phyloP scores from a whole-genome alignment of 2,329 filamentous ascomycete species.

The Huntiella omanensis region DNA sequence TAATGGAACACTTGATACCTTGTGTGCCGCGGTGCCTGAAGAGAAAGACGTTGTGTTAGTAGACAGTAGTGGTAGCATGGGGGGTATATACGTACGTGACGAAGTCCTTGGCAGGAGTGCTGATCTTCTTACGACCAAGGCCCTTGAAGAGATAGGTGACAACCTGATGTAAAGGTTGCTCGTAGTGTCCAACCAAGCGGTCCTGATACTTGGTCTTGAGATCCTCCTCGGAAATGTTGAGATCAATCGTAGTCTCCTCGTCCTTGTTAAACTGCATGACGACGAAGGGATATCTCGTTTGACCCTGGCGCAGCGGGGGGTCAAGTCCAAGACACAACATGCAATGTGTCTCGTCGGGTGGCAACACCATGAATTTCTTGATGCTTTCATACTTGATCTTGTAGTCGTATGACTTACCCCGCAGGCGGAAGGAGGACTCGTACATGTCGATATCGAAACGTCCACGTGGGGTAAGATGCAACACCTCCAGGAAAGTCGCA shows the following conservation, averaged over 20 bases:
- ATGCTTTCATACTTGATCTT: conserved; percentile 97
- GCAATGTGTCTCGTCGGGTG: conserved; percentile 90
- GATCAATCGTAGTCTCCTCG: conserved; percentile 86
- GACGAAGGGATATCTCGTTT: conserved; percentile 93
- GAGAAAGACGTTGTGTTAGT: background rate
- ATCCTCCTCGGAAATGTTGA: conserved; percentile 87
- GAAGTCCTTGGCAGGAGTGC: conserved; percentile 86
- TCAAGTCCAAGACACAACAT: conserved; percentile 90
- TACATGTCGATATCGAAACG: conserved; percentile 99
- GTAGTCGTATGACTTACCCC: conserved; percentile 99
- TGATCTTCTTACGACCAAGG: conserved; percentile 85
- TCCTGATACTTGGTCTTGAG: conserved; percentile 73
- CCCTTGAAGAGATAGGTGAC: conserved; percentile 92
- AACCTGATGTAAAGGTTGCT: conserved; percentile 81
- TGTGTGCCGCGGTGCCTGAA: conserved; percentile 69
- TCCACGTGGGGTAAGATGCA: conserved; percentile 85
- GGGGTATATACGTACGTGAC: conserved; percentile 35
- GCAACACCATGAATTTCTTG: conserved; percentile 97
- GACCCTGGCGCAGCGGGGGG: conserved; percentile 84
- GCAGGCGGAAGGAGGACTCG: conserved; percentile 87
- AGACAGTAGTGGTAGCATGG: background rate
- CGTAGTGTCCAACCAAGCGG: conserved; percentile 75
- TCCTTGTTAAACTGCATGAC: conserved; percentile 99
- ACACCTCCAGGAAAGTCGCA: conserved; percentile 87
- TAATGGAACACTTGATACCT: conserved; percentile 99